Base-by-base conservation (phyloP, 192 early-diverging fungal species). In the Umbelopsis isabellina region DNA sequence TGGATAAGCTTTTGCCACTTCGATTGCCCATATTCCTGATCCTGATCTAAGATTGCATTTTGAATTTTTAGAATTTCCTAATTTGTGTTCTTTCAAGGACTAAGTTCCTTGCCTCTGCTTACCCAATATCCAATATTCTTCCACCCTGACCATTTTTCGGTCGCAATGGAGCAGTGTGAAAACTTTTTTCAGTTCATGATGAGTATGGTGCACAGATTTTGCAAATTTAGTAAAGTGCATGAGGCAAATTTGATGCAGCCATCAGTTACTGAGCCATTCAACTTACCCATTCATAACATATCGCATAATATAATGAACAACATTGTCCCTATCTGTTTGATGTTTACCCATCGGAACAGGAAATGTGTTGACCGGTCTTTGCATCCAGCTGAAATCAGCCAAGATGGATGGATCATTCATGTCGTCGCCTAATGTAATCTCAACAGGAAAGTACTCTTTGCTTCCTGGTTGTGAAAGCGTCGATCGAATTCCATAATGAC, bases 11-110 rank as follows among this genome's bases (percentile, higher is more conserved):
- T 66, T 61, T 13, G 67, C 69, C 9, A 70, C 61, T 58, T 78
- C 76, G 48, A 66, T 47, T 7, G 72, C 58, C 76, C 76, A 78
- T 35, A 78, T 49, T 15, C 76, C 74, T 46, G 68, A 61, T n/a
- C 55, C 55, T 1, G 55, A 61, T 41, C 37, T 41, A 41, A 41
- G 37, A 10, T 10, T 9, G 37, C 37, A 41, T 41, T 41, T 4
- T 41, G 5, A 1, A 9, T 41, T 41, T 41, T 41, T 41, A 41
- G 37, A 41, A 41, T 41, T 4, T 41, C 37, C 10, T 41, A 41
- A 41, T 41, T 9, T 41, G 37, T 41, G 6, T 10, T 41, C 37
- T 2, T 25, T 6, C 6, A 33, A 33, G n/a, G n/a, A n/a, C n/a
- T n/a, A n/a, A n/a, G n/a, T 0, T 58, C 15, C 10, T 58, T 58